Evolutionary conservation across 2,329 filamentous ascomycete genomes (phyloP).

Genomic region (Pseudocercospora fuligena): DNA sequence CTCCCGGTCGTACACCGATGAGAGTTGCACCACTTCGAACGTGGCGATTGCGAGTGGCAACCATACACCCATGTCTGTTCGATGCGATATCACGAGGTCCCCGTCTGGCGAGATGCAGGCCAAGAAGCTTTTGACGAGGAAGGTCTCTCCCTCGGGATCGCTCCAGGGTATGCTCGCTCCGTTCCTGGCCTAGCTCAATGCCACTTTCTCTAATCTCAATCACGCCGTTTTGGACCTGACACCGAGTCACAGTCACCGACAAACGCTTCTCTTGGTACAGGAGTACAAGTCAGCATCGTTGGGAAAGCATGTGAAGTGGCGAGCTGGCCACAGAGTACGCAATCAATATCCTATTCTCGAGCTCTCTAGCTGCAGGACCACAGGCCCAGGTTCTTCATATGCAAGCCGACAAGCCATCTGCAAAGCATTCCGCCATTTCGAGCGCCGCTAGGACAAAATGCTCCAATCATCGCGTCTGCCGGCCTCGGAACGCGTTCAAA

Average conservation of each 20-base stretch:
- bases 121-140: conserved; percentile 9
- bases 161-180: neutral
- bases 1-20: neutral
- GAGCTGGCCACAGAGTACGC: neutral
- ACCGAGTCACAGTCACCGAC: conserved; percentile 1
- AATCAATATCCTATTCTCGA: conserved; percentile 17
- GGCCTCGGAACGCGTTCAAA: neutral
- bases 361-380: neutral
- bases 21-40: neutral
- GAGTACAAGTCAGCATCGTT: neutral
- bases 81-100: conserved; percentile 1
- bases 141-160: neutral
- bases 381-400: neutral
- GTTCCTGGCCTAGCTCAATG: conserved; percentile 7
- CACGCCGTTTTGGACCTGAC: neutral
- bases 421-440: neutral
- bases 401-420: conserved; percentile 2
- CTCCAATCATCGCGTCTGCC: conserved; percentile 7
- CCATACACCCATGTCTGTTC: neutral
- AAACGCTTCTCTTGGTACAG: neutral
- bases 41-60: conserved; percentile 1
- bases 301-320: neutral
- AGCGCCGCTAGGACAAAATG: neutral
- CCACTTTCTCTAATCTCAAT: conserved; percentile 11
- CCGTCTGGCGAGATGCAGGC: conserved; percentile 4